Evolutionary conservation across 2,329 filamentous ascomycete species (phyloP), one percentile per base, ranked within the genome.

Genomic region (Elsinoe ampelina): DNA sequence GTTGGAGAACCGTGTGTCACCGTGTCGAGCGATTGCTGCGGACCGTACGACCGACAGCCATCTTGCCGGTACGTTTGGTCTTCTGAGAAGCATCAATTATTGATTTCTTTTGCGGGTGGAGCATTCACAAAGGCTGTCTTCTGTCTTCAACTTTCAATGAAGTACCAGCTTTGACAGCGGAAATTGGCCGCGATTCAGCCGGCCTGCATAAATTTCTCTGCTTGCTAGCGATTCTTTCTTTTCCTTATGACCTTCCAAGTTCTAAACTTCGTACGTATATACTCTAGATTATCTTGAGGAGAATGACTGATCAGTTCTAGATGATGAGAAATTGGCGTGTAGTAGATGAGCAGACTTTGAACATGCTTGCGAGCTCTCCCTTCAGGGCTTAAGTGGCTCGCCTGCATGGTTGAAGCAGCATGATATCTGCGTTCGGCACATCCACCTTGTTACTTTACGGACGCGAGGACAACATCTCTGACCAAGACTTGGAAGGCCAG

Each of bases 301-400:
- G 67, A 75, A 66, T 55, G 59, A 61, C 69, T 61, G 70, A 64
- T 63, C 60, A 51, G 52, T 38, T 50, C 58, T 64, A 96, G 90
- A 95, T 97, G 92, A 98, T 97, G 93, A 98, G 95, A 95, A 88
- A 88, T 83, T 84, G 85, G 88, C 83, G 92, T 97, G 93, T 85
- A 84, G 74, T 77, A 84, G 84, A 89, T 95, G 93, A 97, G 79
- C 80, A 87, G 79, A 77, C 79, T 77, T 79, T 76, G 72, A 74
- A 79, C 76, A 79, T 77, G 76, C 80, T 76, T 77, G 76, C 76
- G 80, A 82, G 87, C 89, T 92, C 91, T 96, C 86, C 85, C 82
- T 82, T 75, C 80, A 75, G 76, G 87, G 91, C 90, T 87, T 72
- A 89, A 96, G 93, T 80, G 92, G 89, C 86, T 79, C 79, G 80